phyloP scores from a whole-genome alignment of 208 protist genomes.

The Acanthamoeba lenticulata region DNA sequence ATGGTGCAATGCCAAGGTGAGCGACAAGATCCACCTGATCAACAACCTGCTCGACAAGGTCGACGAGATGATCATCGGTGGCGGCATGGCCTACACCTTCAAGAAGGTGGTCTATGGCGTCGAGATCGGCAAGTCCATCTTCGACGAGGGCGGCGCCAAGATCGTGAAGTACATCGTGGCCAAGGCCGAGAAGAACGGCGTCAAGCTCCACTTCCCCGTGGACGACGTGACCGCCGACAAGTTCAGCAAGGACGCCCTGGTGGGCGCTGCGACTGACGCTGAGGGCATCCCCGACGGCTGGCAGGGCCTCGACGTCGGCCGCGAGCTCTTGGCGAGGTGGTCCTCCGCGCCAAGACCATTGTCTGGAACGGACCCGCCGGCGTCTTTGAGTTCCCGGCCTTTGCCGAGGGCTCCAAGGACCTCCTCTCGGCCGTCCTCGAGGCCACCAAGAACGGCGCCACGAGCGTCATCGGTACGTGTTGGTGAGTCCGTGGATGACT shows the following conservation, averaged over 20 bases:
- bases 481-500: neutral
- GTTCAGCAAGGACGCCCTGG: constrained; percentile 86
- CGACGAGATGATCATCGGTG: constrained; percentile 98
- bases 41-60: constrained; percentile 98
- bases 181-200: constrained; percentile 94
- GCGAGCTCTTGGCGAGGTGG: constrained; percentile 86
- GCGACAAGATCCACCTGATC: constrained; percentile 99
- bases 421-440: constrained; percentile 83
- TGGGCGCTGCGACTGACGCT: constrained; percentile 73
- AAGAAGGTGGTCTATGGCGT: constrained; percentile 86
- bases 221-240: constrained; percentile 96
- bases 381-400: constrained; percentile 98
- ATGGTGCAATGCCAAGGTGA: constrained; percentile 94
- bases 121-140: constrained; percentile 95
- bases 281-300: constrained; percentile 89
- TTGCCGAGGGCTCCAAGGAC: constrained; percentile 91
- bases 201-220: constrained; percentile 96
- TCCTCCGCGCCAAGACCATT: constrained; percentile 92
- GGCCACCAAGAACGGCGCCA: constrained; percentile 90
- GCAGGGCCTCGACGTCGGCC: constrained; percentile 92
- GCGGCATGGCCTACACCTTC: constrained; percentile 99
- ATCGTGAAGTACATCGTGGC: constrained; percentile 90
- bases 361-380: constrained; percentile 98
- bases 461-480: constrained; percentile 87
- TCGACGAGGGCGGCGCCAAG: constrained; percentile 90